phyloP scores from a whole-genome alignment of 139 green algal species.

The Picochlorum costavermella region DNA sequence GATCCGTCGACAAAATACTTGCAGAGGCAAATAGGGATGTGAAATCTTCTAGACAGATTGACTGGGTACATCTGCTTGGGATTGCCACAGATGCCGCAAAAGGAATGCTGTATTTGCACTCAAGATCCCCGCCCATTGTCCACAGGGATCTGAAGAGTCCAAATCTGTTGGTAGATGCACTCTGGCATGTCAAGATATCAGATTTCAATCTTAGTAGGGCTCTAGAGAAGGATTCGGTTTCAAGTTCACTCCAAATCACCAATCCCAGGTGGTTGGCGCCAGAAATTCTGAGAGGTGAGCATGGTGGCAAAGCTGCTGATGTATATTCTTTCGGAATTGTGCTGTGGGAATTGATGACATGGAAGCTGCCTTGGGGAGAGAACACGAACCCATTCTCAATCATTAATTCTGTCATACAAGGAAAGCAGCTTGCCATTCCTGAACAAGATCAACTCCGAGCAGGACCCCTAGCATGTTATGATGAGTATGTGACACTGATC shows the following conservation, averaged over 20 bases:
- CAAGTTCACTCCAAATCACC: constrained; percentile 31
- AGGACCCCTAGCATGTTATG: constrained; percentile 7
- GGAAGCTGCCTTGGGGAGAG: constrained; percentile 30
- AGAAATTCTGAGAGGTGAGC: constrained; percentile 31
- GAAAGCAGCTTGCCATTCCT: constrained; percentile 5
- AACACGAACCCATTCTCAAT: constrained; percentile 16
- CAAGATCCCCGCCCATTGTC: constrained; percentile 31
- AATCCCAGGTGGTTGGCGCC: constrained; percentile 45
- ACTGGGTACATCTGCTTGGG: constrained; percentile 35
- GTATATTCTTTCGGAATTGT: constrained; percentile 53
- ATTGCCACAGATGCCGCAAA: constrained; percentile 46
- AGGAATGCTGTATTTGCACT: constrained; percentile 45
- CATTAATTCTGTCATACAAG: constrained; percentile 11
- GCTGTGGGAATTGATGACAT: constrained; percentile 48
- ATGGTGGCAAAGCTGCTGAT: constrained; percentile 27
- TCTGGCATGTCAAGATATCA: constrained; percentile 41
- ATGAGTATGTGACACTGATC: constrained; percentile 17
- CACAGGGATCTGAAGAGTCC: constrained; percentile 48
- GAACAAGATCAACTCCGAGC: background rate
- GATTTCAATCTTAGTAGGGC: constrained; percentile 48
- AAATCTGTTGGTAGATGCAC: constrained; percentile 51
- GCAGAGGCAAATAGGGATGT: background rate
- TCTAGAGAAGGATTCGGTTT: constrained; percentile 10
- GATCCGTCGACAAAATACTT: constrained; percentile 40
- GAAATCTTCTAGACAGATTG: constrained; percentile 21